These are phyloP conservation scores for Salisapilia sapeloensis DNA, from an alignment of 352 stramenopile species.

Conservation along the genomic window DNA sequence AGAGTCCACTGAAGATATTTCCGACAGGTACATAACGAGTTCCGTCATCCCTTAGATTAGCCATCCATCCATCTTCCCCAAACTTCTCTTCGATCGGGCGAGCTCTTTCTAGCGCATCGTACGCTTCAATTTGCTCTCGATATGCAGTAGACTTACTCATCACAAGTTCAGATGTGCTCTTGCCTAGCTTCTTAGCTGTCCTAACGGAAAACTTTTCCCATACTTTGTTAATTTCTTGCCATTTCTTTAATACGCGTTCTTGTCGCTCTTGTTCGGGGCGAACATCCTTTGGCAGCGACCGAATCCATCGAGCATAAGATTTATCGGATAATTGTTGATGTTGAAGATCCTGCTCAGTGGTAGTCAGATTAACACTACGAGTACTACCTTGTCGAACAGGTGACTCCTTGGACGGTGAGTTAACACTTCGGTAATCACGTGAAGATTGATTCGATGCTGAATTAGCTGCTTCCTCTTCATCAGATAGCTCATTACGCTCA, in stretches of 20 bases:
- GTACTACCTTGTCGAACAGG: too few relatives aligned
- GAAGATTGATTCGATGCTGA: too few relatives aligned
- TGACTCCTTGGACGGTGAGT: too few relatives aligned
- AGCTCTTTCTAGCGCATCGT: conserved; percentile 79
- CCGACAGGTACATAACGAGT: conserved; percentile 80
- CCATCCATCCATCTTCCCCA: conserved; percentile 80
- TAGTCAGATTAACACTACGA: too few relatives aligned
- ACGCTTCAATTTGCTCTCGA: conserved; percentile 81
- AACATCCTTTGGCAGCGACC: conserved; percentile 53
- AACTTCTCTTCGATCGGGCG: conserved; percentile 75
- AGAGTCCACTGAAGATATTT: conserved; percentile 88
- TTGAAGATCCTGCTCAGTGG: too few relatives aligned
- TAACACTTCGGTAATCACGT: too few relatives aligned
- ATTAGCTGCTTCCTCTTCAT: too few relatives aligned
- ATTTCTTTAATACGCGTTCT: conserved; percentile 49
- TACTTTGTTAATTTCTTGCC: conserved; percentile 43
- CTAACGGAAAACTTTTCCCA: conserved; percentile 56
- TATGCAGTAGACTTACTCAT: conserved; percentile 75
- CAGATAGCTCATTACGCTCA: too few relatives aligned
- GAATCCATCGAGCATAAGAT: too few relatives aligned
- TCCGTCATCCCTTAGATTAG: conserved; percentile 69
- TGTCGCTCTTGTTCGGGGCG: conserved; percentile 41
- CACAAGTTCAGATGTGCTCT: conserved; percentile 58
- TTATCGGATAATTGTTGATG: too few relatives aligned
- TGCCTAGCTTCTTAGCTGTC: conserved; percentile 34